phyloP scores from a whole-genome alignment of 345 rosid genomes.

The Luvunga scandens region DNA sequence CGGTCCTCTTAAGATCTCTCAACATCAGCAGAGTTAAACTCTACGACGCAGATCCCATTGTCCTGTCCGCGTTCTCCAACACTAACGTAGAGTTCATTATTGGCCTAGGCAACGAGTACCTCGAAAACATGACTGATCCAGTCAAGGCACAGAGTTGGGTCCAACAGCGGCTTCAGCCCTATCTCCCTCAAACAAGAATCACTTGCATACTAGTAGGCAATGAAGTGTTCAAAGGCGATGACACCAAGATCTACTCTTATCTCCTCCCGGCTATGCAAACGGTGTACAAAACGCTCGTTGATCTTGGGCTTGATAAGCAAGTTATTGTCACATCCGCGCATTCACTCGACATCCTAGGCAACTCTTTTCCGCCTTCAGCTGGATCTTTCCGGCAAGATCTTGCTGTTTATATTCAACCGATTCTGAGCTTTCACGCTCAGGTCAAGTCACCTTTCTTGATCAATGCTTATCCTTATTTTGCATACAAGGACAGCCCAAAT shows the following conservation, averaged over 20 bases:
- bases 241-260: slow-evolving; percentile 23
- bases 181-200: slow-evolving; percentile 56
- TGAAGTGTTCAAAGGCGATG: slow-evolving; percentile 59
- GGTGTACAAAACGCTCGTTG: slow-evolving; percentile 39
- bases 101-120: slow-evolving; percentile 64
- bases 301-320: slow-evolving; percentile 66
- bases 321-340: slow-evolving; percentile 74
- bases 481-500: slow-evolving; percentile 60
- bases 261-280: slow-evolving; percentile 85
- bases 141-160: slow-evolving; percentile 65
- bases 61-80: slow-evolving; percentile 70
- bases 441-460: slow-evolving; percentile 69
- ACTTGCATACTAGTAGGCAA: slow-evolving; percentile 75
- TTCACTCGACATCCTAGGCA: slow-evolving; percentile 46
- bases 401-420: slow-evolving; percentile 44
- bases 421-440: slow-evolving; percentile 65
- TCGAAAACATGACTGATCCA: slow-evolving; percentile 56
- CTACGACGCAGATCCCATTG: slow-evolving; percentile 82
- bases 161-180: slow-evolving; percentile 54
- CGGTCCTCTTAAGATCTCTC: slow-evolving; percentile 54
- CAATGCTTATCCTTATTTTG: slow-evolving; percentile 86
- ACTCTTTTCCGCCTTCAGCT: slow-evolving; percentile 74
- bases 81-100: slow-evolving; percentile 69
- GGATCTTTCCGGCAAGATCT: slow-evolving; percentile 65
- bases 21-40: slow-evolving; percentile 70